These are phyloP conservation scores for Suillus paluster DNA, from an alignment of 768 basidiomycete genomes.

Conservation along the genomic window DNA sequence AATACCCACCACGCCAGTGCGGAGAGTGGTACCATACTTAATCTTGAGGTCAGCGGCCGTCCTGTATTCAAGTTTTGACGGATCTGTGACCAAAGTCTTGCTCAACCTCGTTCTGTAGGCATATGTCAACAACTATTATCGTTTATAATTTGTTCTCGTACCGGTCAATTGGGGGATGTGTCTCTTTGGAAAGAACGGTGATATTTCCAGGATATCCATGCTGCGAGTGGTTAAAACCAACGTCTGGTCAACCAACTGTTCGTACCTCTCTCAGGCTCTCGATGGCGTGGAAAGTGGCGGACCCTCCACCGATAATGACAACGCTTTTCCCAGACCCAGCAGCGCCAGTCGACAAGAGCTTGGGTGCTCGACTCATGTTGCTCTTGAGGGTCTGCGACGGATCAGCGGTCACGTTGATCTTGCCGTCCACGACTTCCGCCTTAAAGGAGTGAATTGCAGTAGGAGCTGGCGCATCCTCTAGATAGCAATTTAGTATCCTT, in stretches of 20 bases:
- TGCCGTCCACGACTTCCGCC: slow-evolving; percentile 64
- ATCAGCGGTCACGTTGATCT: slow-evolving; percentile 80
- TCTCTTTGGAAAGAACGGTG: slow-evolving; percentile 79
- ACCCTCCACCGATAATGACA: slow-evolving; percentile 86
- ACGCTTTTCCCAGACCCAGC: slow-evolving; percentile 64
- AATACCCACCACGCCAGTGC: slow-evolving; percentile 56
- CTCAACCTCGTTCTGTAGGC: slow-evolving; percentile 78
- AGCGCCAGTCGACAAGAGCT: slow-evolving; percentile 49
- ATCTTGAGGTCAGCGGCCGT: slow-evolving; percentile 75
- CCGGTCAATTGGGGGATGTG: slow-evolving; percentile 85
- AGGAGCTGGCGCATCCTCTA: slow-evolving; percentile 90
- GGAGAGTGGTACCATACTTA: slow-evolving; percentile 70
- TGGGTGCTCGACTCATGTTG: slow-evolving; percentile 68
- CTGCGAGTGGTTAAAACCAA: slow-evolving; percentile 39
- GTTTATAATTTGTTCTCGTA: slow-evolving; percentile 22
- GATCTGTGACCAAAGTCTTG: slow-evolving; percentile 81
- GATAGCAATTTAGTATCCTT: slow-evolving; percentile 17
- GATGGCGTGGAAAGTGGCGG: slow-evolving; percentile 74
- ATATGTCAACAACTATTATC: slow-evolving; percentile 8
- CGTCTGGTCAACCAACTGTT: not conserved
- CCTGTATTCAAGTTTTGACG: slow-evolving; percentile 77
- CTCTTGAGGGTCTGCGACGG: slow-evolving; percentile 61
- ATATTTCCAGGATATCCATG: slow-evolving; percentile 80
- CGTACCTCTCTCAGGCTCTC: slow-evolving; percentile 83
- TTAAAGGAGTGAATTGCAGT: slow-evolving; percentile 80